These are phyloP conservation scores for Sporothrix variecibatus DNA, from an alignment of 2,329 filamentous ascomycete genomes.

Conservation along the genomic window DNA sequence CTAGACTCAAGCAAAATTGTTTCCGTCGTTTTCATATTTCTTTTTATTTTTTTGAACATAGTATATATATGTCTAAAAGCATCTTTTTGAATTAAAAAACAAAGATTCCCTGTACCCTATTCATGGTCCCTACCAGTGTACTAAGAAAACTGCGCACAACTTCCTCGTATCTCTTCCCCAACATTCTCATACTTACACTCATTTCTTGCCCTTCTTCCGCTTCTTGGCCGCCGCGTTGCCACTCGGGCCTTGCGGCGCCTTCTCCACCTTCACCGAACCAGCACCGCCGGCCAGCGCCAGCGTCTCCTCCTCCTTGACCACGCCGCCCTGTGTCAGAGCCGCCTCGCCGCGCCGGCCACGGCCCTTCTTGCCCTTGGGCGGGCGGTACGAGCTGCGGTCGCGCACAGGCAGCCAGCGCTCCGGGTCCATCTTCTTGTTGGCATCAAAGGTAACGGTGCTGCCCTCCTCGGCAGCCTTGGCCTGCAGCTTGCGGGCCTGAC, in stretches of 20 bases:
- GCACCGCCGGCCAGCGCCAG: slow-evolving; percentile 65
- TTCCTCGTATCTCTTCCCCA: background rate
- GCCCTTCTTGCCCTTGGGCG: slow-evolving; percentile 89
- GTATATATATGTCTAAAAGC: background rate
- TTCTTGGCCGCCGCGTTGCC: slow-evolving; percentile 38
- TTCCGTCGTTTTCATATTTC: background rate
- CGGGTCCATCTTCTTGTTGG: slow-evolving; percentile 78
- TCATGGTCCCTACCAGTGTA: background rate
- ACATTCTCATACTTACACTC: background rate
- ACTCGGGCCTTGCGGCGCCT: slow-evolving; percentile 43
- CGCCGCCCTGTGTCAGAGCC: slow-evolving; percentile 81
- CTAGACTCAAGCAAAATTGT: background rate
- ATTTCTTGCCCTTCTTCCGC: slow-evolving; percentile 49
- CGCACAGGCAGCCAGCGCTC: slow-evolving; percentile 92
- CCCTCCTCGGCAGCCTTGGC: slow-evolving; percentile 35
- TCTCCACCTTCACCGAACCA: slow-evolving; percentile 65
- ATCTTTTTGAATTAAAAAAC: background rate
- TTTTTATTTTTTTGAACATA: background rate
- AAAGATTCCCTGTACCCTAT: background rate
- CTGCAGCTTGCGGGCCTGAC: slow-evolving; percentile 36
- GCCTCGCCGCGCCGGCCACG: slow-evolving; percentile 59
- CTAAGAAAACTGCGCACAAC: background rate
- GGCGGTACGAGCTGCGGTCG: slow-evolving; percentile 84
- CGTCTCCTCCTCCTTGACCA: slow-evolving; percentile 72
- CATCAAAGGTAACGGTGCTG: slow-evolving; percentile 53